Conservation (phyloP, 2,329 filamentous ascomycete species). For the Eutypella sp. region DNA sequence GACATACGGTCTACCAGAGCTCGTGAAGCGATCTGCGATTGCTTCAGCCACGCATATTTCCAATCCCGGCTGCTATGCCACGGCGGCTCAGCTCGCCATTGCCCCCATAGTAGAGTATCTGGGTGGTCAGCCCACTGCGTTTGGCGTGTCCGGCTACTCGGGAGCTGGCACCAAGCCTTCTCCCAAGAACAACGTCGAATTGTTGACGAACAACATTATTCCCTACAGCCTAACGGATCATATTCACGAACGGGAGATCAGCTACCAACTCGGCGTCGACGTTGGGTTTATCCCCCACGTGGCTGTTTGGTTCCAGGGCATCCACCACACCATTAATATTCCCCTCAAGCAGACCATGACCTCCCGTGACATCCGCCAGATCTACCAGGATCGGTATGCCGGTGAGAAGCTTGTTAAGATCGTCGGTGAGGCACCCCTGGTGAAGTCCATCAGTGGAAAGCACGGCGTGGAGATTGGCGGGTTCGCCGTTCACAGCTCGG, state of each 20-base stretch:
- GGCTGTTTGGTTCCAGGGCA: slow-evolving; percentile 95
- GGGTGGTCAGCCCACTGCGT: slow-evolving; percentile 73
- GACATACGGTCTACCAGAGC: slow-evolving; percentile 88
- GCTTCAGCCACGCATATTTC: slow-evolving; percentile 75
- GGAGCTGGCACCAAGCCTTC: slow-evolving; percentile 92
- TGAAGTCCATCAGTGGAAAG: slow-evolving; percentile 78
- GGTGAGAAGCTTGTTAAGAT: slow-evolving; percentile 95
- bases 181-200: slow-evolving; percentile 85
- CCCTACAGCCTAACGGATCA: slow-evolving; percentile 90
- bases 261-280: slow-evolving; percentile 64
- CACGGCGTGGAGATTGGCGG: slow-evolving; percentile 92
- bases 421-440: slow-evolving; percentile 77
- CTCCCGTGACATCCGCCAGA: slow-evolving; percentile 83
- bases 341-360: slow-evolving; percentile 83
- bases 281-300: slow-evolving; percentile 92
- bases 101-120: slow-evolving; percentile 74
- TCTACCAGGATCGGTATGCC: slow-evolving; percentile 95
- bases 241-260: slow-evolving; percentile 91
- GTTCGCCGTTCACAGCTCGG: slow-evolving; percentile 85
- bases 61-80: slow-evolving; percentile 95
- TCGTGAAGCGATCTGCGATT: slow-evolving; percentile 72
- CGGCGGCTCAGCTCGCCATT: slow-evolving; percentile 85
- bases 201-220: slow-evolving; percentile 81
- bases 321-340: slow-evolving; percentile 86
- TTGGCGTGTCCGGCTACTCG: slow-evolving; percentile 90